Percentiles rank a stretch among this genome's conserved stretches.
phyloP scores from a whole-genome alignment of 2,329 filamentous ascomycete genomes.

The Akanthomyces uredinophilus region DNA sequence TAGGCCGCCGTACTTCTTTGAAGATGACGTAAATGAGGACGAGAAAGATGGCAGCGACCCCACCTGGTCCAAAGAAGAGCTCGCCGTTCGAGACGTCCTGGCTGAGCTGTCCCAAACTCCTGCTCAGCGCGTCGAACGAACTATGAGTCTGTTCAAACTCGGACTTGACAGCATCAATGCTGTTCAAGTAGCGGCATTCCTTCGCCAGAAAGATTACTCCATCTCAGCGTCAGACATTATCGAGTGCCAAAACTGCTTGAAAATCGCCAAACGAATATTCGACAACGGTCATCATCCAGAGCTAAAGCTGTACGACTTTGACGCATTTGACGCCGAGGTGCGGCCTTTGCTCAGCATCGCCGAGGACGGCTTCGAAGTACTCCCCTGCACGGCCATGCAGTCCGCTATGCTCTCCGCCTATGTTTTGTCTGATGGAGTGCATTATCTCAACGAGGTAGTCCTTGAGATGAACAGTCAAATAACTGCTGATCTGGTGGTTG shows the following conservation, averaged over 20 bases:
- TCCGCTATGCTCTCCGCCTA: conserved; percentile 75
- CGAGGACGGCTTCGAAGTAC: conserved; percentile 41
- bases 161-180: conserved; percentile 89
- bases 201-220: conserved; percentile 54
- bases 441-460: conserved; percentile 72
- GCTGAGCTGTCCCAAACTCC: conserved; percentile 52
- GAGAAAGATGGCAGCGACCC: neutral
- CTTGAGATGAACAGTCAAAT: conserved; percentile 43
- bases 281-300: neutral
- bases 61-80: conserved; percentile 19
- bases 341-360: conserved; percentile 24
- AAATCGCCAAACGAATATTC: conserved; percentile 26
- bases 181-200: conserved; percentile 64
- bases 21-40: conserved; percentile 17
- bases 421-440: conserved; percentile 55
- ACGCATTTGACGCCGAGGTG: conserved; percentile 32
- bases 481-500: conserved; percentile 36
- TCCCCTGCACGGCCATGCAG: conserved; percentile 77
- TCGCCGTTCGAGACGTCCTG: conserved; percentile 50
- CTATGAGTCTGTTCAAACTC: conserved; percentile 78
- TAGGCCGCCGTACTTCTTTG: conserved; percentile 19
- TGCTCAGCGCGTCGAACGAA: conserved; percentile 44
- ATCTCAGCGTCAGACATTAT: conserved; percentile 71
- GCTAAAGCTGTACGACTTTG: conserved; percentile 32
- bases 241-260: conserved; percentile 48